phyloP scores from a whole-genome alignment of 192 early-diverging fungal genomes.

The Chytriomyces sp. region DNA sequence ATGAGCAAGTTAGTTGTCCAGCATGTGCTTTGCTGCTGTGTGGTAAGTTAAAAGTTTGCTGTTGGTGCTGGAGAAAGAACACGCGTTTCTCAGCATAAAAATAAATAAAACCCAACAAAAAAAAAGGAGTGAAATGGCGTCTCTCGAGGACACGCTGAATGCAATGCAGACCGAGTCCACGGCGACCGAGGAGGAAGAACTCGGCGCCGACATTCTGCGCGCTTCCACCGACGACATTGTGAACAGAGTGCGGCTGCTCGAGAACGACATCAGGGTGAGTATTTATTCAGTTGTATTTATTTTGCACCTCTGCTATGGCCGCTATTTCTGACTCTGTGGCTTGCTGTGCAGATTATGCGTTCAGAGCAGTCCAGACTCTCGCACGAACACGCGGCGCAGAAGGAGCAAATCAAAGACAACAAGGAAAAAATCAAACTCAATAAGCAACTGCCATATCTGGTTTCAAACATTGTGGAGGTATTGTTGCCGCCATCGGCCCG shows the following conservation, averaged over 20 bases:
- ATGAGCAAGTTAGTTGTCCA: no score
- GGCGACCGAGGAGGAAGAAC: constrained; percentile 60
- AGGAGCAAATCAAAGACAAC: constrained; percentile 95
- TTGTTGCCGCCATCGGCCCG: not conserved
- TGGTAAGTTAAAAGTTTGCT: no score
- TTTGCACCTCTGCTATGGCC: not conserved
- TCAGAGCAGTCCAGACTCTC: constrained; percentile 85
- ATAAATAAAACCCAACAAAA: not conserved
- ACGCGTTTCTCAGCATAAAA: constrained; percentile 2
- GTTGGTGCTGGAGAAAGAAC: not conserved
- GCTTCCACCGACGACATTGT: constrained; percentile 88
- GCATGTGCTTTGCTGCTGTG: no score
- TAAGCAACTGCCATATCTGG: constrained; percentile 96
- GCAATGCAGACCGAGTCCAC: constrained; percentile 59
- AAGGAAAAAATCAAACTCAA: constrained; percentile 98
- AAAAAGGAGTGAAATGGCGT: constrained; percentile 61
- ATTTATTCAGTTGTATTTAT: not conserved
- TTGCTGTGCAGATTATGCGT: constrained; percentile 73
- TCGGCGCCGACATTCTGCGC: constrained; percentile 89
- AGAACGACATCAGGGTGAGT: constrained; percentile 93
- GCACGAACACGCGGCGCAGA: constrained; percentile 87
- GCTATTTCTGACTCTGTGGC: not conserved
- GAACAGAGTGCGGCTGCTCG: constrained; percentile 89
- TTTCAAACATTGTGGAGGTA: constrained; percentile 95
- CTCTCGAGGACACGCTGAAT: constrained; percentile 68